Evolutionary conservation across 192 early-diverging fungal genomes (phyloP).

Genomic region (Coemansia sp.): DNA sequence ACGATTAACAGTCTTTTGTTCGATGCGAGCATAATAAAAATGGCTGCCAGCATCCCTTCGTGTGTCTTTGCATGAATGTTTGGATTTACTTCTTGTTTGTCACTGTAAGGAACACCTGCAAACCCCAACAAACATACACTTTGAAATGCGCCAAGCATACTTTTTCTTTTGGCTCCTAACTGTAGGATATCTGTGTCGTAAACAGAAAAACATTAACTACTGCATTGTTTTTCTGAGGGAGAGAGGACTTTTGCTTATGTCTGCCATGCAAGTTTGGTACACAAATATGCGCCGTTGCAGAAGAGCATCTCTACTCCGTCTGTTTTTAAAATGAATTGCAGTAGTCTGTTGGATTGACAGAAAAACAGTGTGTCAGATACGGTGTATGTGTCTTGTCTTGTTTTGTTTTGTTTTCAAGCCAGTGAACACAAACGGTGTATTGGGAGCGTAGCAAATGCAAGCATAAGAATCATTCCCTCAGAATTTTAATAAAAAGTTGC

Average conservation of each 20-base stretch:
- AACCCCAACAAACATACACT: background rate
- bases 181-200: background rate
- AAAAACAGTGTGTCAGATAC: too few relatives aligned
- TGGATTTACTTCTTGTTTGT: background rate
- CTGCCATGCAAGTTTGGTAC: background rate
- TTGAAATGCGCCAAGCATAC: background rate
- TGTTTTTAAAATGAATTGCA: slow-evolving; percentile 1
- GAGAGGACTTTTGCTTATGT: background rate
- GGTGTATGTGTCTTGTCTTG: too few relatives aligned
- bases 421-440: too few relatives aligned
- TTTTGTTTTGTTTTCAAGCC: too few relatives aligned
- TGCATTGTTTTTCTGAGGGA: background rate
- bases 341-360: background rate
- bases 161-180: background rate
- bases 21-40: too few relatives aligned
- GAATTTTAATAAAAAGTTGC: too few relatives aligned
- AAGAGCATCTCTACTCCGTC: background rate
- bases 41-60: background rate
- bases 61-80: background rate
- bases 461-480: too few relatives aligned
- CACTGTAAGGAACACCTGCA: background rate
- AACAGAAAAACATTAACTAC: too few relatives aligned
- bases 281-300: background rate
- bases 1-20: background rate
- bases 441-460: too few relatives aligned